These are phyloP conservation scores for Cercospora berteroae DNA, from an alignment of 2,329 filamentous ascomycete species.

Conservation along the genomic window DNA sequence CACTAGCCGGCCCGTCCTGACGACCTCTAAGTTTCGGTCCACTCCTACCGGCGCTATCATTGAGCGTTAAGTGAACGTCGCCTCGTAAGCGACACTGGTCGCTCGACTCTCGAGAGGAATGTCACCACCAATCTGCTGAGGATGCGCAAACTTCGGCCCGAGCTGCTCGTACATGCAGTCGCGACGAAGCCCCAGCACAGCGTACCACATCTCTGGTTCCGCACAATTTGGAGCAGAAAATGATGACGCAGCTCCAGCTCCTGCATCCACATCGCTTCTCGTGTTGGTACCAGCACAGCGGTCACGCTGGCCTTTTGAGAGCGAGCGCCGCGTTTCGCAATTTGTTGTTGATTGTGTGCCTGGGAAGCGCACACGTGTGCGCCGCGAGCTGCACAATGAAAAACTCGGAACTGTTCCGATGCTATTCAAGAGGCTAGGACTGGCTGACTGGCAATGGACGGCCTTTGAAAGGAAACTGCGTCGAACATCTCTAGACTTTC, in stretches of 20 bases:
- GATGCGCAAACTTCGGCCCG: constrained; percentile 7
- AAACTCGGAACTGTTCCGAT: background rate
- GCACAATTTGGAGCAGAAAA: background rate
- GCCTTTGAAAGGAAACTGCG: background rate
- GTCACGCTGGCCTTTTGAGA: background rate
- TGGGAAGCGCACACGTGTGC: background rate
- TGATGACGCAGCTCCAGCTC: constrained; percentile 1
- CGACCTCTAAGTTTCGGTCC: constrained; percentile 4
- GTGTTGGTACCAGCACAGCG: background rate
- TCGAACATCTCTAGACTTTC: background rate
- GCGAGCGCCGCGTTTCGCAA: background rate
- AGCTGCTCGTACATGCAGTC: background rate
- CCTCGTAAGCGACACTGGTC: constrained; percentile 5
- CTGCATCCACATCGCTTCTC: constrained; percentile 7
- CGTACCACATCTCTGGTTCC: background rate
- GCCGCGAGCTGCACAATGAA: background rate
- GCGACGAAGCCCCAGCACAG: background rate
- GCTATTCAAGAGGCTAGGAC: background rate
- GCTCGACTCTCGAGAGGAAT: background rate
- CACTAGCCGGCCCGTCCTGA: constrained; percentile 4
- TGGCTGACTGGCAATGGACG: background rate
- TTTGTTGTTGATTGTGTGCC: background rate
- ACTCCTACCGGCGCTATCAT: constrained; percentile 1
- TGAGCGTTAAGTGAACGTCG: constrained; percentile 5
- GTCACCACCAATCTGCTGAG: background rate